These are phyloP conservation scores for Punica granatum DNA, from an alignment of 345 rosid species.

Conservation along the genomic window DNA sequence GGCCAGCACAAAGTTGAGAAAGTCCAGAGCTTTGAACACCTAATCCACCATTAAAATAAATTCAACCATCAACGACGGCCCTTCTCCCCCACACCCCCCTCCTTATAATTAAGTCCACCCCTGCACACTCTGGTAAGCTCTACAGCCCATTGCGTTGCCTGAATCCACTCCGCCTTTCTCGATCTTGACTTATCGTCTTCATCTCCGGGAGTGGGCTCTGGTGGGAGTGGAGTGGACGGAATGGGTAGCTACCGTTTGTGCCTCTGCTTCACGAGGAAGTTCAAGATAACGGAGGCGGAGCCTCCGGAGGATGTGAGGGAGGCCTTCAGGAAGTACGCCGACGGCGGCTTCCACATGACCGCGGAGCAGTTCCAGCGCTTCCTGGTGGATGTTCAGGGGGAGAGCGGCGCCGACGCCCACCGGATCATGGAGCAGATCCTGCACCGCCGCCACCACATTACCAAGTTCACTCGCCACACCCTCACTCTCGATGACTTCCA, in stretches of 20 bases:
- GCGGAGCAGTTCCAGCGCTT: conserved; percentile 58
- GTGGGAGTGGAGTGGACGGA: no score
- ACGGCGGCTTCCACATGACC: conserved; percentile 48
- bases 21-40: no score
- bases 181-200: neutral
- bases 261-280: conserved; percentile 62
- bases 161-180: no score
- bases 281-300: conserved; percentile 47
- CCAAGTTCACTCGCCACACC: conserved; percentile 48
- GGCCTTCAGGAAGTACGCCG: conserved; percentile 45
- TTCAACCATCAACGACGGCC: no score
- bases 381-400: conserved; percentile 46
- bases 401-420: conserved; percentile 39
- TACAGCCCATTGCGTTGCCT: no score
- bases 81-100: no score
- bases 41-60: no score
- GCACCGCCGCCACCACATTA: conserved; percentile 48
- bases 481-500: conserved; percentile 73
- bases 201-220: neutral
- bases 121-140: no score
- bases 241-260: conserved; percentile 75
- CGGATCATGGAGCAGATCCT: conserved; percentile 46
- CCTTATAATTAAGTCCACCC: no score
- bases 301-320: conserved; percentile 61
- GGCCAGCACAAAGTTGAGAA: no score